Evolutionary conservation across 139 green algal species (phyloP), one percentile per base, ranked within the genome.

Genomic region (Chlorella sp.): DNA sequence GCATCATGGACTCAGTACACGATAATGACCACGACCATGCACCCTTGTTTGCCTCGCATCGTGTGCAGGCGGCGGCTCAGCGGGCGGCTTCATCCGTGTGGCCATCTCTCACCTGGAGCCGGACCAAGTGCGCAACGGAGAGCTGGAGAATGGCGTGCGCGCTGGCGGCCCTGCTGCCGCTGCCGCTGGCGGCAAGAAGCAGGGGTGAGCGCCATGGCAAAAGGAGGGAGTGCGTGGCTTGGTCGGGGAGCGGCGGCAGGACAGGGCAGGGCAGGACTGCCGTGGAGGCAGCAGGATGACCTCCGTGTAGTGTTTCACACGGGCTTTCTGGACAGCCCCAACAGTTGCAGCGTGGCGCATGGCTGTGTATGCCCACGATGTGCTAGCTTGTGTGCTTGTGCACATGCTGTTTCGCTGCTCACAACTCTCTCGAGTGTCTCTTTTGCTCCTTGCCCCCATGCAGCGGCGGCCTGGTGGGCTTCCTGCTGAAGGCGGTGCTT

Each of bases 11-110:
- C n/a, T n/a, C n/a, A n/a, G n/a, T n/a, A n/a, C n/a, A n/a, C n/a
- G 4, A 32, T 71, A 14, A 32, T 26, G 64, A 26, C 64, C 64
- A 71, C 24, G 21, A 7, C 11, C 24, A 4, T 71, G 19, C 21
- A 71, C 21, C 64, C n/a, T n/a, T n/a, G n/a, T n/a, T n/a, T n/a
- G n/a, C n/a, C n/a, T n/a, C n/a, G n/a, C n/a, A n/a, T n/a, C n/a
- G n/a, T n/a, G n/a, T 15, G 34, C 37, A 89, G 94, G 93, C 42
- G 91, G 91, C 39, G 95, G 95, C 83, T 94, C 93, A 0, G 96
- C 97, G 77, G 96, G 96, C 24, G 96, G 96, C 48, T 98, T 96
- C 92, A 97, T 98, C 87, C 90, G 96, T n/a, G 93, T 98, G 42
- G 91, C 90, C 83, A 96, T 98, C 90, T 94, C 96, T 86, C 97